These are phyloP conservation scores for Geum urbanum DNA, from an alignment of 306 rosid genomes.

Conservation along the genomic window DNA sequence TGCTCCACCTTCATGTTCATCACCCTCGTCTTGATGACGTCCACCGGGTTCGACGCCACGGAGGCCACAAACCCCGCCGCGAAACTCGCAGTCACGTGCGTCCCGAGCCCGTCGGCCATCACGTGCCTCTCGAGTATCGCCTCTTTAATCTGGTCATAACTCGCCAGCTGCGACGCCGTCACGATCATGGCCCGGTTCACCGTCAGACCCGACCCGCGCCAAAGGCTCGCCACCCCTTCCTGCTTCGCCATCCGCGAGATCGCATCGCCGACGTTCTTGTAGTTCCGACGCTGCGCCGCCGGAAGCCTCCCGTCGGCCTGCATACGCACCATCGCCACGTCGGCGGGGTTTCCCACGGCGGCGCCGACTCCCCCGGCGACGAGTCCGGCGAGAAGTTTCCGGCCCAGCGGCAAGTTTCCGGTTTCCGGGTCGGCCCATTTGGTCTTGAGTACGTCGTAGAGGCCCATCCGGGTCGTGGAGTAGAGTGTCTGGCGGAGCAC, in stretches of 20 bases:
- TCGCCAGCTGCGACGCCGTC: constrained; percentile 83
- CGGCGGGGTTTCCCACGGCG: constrained; percentile 82
- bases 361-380: constrained; percentile 77
- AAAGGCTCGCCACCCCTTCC: constrained; percentile 68
- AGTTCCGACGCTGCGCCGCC: constrained; percentile 52
- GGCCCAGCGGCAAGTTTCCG: constrained; percentile 36
- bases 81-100: constrained; percentile 79
- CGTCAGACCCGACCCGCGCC: constrained; percentile 86
- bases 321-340: constrained; percentile 90
- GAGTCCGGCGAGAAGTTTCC: constrained; percentile 56
- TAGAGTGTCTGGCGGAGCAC: constrained; percentile 74
- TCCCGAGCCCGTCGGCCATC: constrained; percentile 67
- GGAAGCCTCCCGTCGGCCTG: constrained; percentile 91
- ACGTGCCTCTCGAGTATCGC: constrained; percentile 43
- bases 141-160: constrained; percentile 78
- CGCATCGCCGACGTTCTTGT: constrained; percentile 68
- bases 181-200: constrained; percentile 95
- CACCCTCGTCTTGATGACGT: constrained; percentile 85
- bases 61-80: constrained; percentile 90
- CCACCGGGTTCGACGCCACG: constrained; percentile 85
- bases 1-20: constrained; percentile 81
- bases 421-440: constrained; percentile 56
- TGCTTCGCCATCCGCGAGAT: constrained; percentile 50
- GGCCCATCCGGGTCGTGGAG: constrained; percentile 85
- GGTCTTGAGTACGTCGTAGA: constrained; percentile 61